Percentiles rank a stretch among this genome's conserved stretches.
phyloP scores from a whole-genome alignment of 2,329 filamentous ascomycete genomes.

The Talaromyces amestolkiae region DNA sequence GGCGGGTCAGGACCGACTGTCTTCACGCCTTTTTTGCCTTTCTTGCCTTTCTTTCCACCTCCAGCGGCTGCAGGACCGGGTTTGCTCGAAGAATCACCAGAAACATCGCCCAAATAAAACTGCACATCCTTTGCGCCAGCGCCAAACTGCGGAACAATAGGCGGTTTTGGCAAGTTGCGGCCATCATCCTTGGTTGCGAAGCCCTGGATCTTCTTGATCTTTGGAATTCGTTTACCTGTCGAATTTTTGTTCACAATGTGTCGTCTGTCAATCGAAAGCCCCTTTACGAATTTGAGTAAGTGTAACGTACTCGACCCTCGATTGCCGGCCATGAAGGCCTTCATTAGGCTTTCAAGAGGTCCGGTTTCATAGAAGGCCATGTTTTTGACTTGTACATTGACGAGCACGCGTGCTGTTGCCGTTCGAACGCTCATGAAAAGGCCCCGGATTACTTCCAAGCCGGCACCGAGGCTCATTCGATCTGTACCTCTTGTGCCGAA shows the following conservation, averaged over 20 bases:
- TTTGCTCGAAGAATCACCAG: slow-evolving; percentile 52
- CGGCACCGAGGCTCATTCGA: slow-evolving; percentile 55
- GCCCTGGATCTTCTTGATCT: slow-evolving; percentile 46
- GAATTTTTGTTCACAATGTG: slow-evolving; percentile 37
- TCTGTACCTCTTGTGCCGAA: slow-evolving; percentile 48
- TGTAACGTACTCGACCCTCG: slow-evolving; percentile 13
- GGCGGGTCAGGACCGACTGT: slow-evolving; percentile 20
- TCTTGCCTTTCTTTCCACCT: slow-evolving; percentile 25
- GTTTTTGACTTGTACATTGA: slow-evolving; percentile 63
- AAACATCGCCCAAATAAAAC: slow-evolving; percentile 49
- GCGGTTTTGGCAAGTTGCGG: slow-evolving; percentile 32
- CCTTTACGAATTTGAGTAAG: slow-evolving; percentile 35
- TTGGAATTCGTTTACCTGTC: slow-evolving; percentile 21
- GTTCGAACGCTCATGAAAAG: slow-evolving; percentile 62
- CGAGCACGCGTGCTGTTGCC: slow-evolving; percentile 55
- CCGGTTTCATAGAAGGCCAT: slow-evolving; percentile 56
- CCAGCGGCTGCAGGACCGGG: slow-evolving; percentile 13
- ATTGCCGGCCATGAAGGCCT: slow-evolving; percentile 14
- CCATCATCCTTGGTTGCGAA: slow-evolving; percentile 45
- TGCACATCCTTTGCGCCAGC: slow-evolving; percentile 54
- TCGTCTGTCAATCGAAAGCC: slow-evolving; percentile 39
- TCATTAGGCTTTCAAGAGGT: slow-evolving; percentile 40
- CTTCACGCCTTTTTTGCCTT: slow-evolving; percentile 20
- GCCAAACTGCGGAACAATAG: slow-evolving; percentile 37
- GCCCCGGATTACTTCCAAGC: slow-evolving; percentile 58